These are phyloP conservation scores for Candida rishiriensis DNA, from an alignment of 805 yeast genomes.

Conservation along the genomic window DNA sequence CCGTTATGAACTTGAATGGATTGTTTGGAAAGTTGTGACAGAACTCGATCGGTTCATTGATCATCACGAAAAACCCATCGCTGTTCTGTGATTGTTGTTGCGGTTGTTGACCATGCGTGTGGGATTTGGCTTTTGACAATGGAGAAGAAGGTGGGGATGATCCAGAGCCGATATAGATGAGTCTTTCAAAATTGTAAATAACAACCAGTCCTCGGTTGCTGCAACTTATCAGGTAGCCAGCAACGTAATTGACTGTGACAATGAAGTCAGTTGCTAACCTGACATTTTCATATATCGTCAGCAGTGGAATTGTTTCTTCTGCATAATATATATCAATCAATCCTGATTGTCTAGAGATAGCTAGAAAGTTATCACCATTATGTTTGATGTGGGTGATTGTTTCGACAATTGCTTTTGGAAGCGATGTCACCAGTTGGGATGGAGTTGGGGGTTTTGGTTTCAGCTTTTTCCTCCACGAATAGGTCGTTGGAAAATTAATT, in stretches of 20 bases:
- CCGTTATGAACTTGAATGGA: conserved; percentile 16
- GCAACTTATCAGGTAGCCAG: conserved; percentile 17
- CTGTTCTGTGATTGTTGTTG: neutral
- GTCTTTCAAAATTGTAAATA: conserved; percentile 14
- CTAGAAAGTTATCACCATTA: conserved; percentile 7
- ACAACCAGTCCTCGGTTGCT: conserved; percentile 22
- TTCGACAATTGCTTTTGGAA: conserved; percentile 14
- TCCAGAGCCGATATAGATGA: neutral
- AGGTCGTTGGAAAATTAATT: conserved; percentile 3
- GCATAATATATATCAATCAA: conserved; percentile 15
- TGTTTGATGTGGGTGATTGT: conserved; percentile 8
- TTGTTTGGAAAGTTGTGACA: conserved; percentile 10
- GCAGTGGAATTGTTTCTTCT: conserved; percentile 5
- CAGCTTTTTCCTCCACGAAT: conserved; percentile 4
- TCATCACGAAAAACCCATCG: conserved; percentile 14
- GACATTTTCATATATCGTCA: conserved; percentile 13
- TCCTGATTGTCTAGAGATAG: conserved; percentile 18
- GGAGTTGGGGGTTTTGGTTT: conserved; percentile 1
- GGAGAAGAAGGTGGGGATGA: neutral
- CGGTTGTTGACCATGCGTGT: too few species aligned
- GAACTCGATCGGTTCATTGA: conserved; percentile 21
- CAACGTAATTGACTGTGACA: conserved; percentile 15
- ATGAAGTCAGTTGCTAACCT: conserved; percentile 17
- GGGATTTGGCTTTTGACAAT: neutral
- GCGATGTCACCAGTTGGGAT: conserved; percentile 2